Percentiles rank a stretch among this genome's conserved stretches.
Conservation (phyloP, 257 asterid genomes). For the Solanum gracilifrons region DNA sequence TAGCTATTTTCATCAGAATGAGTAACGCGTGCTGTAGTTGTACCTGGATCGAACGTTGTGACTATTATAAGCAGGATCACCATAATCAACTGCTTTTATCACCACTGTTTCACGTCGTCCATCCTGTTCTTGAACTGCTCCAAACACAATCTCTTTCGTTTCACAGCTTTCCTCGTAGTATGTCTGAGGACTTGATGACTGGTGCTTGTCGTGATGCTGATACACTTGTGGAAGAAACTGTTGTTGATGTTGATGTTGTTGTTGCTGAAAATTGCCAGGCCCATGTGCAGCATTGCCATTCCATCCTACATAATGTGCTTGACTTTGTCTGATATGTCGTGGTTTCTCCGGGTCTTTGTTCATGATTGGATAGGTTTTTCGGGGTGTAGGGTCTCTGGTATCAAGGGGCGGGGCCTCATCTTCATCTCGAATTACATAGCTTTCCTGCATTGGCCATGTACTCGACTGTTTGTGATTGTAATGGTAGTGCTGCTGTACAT, state of each 20-base stretch:
- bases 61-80: conserved; percentile 38
- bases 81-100: conserved; percentile 66
- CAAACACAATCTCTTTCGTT: conserved; percentile 79
- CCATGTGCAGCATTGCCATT: not conserved
- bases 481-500: conserved; percentile 14
- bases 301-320: not conserved
- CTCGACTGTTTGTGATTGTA: conserved; percentile 1
- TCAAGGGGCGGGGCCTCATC: not conserved
- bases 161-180: conserved; percentile 47
- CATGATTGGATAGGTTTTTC: not conserved
- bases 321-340: not conserved
- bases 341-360: not conserved
- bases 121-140: conserved; percentile 88
- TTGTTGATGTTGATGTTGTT: not conserved
- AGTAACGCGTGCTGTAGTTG: conserved; percentile 55
- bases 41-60: conserved; percentile 57
- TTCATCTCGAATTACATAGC: conserved; percentile 3
- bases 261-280: conserved; percentile 14
- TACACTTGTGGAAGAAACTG: conserved; percentile 8
- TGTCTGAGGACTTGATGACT: conserved; percentile 51
- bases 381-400: conserved; percentile 1
- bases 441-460: conserved; percentile 3
- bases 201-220: conserved; percentile 60
- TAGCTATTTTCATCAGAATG: conserved; percentile 18
- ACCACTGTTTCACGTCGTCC: conserved; percentile 74